Base-by-base conservation (phyloP, 495 filamentous ascomycete genomes). In the Hypomontagnella submonticulosa region DNA sequence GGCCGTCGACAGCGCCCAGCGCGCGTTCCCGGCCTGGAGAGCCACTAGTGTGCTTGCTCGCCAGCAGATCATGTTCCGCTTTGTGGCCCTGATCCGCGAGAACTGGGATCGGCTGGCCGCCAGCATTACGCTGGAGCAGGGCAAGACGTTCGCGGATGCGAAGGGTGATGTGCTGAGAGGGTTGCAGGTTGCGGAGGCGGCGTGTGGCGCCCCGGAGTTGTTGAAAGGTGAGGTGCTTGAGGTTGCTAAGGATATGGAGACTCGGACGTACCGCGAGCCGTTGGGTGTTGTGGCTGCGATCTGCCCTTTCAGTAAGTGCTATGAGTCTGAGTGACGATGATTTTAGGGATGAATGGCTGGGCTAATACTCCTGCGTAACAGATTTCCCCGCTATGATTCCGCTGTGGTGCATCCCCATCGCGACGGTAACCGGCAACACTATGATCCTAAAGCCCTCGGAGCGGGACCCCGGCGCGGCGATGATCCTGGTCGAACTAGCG, bases 331-430 rank as follows among this genome's bases (percentile, higher is more conserved):
- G 7, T 23, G 16, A 18, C 16, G 3, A 34, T 2, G 30, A 7
- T 34, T 43, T 49, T 63, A 34, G 13, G 2, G 38, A 6, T 40
- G 30, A 0, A 16, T 13, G 15, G 7, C 20, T 11, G 52, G 44
- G 37, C 70, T 78, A 50, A 73, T 67, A 18, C 4, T 12, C 33
- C 8, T 41, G 53, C 33, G 11, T 47, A 23, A 20, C 66, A 96
- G 92, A 99, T 81, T 99, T 99, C 81, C 95, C 95, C 40, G 95
- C 95, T 66, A 99, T 99, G 95, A 99, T 99, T 77, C 95, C 95
- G 15, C 83, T 99, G 7, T 99, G 95, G 95, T 96, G 85, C 53
- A 96, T 98, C 55, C 96, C 95, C 15, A 88, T 98, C 72, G 96
- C 95, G 38, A 97, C 93, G 10, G 86, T 96, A 2, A 96, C 92